A percentile compares a stretch with the other conserved stretches of the same genome.
Evolutionary conservation across 1,284 basidiomycete genomes (phyloP).

Genomic region (Ceratobasidium sp.): DNA sequence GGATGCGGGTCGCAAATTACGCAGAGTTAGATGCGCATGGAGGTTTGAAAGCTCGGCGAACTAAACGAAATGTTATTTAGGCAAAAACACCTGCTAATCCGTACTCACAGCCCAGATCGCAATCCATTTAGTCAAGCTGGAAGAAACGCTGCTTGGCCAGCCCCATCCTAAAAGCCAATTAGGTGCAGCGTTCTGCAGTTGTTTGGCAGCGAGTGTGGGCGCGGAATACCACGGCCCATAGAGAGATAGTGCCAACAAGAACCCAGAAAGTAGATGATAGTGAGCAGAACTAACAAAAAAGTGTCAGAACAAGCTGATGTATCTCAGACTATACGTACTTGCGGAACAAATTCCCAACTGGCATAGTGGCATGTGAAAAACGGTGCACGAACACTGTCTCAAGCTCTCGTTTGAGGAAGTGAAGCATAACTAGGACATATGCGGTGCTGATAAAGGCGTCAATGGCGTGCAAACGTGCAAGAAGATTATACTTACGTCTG

Average conservation of each 20-base stretch:
- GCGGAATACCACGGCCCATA: slow-evolving; percentile 75
- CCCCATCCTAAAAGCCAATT: slow-evolving; percentile 30
- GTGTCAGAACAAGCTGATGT: neutral
- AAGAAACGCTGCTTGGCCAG: slow-evolving; percentile 12
- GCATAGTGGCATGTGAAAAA: slow-evolving; percentile 96
- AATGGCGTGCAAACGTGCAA: neutral
- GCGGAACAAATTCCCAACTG: slow-evolving; percentile 84
- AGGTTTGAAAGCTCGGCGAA: slow-evolving; percentile 90
- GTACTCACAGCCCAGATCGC: slow-evolving; percentile 77
- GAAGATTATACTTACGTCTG: slow-evolving; percentile 69
- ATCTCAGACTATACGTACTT: slow-evolving; percentile 65
- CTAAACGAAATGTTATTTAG: slow-evolving; percentile 54
- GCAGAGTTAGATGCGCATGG: slow-evolving; percentile 81
- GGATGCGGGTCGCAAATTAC: slow-evolving; percentile 81
- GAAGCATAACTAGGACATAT: slow-evolving; percentile 79
- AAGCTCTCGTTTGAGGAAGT: slow-evolving; percentile 92
- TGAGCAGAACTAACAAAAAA: slow-evolving; percentile 71
- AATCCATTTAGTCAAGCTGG: slow-evolving; percentile 46
- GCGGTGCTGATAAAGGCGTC: slow-evolving; percentile 64
- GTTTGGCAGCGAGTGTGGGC: slow-evolving; percentile 68
- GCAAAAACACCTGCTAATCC: no score
- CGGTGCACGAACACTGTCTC: slow-evolving; percentile 95
- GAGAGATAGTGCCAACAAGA: slow-evolving; percentile 78
- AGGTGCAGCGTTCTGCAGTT: slow-evolving; percentile 3
- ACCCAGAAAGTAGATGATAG: slow-evolving; percentile 79